A percentile compares a stretch with the other conserved stretches of the same genome.
phyloP scores from a whole-genome alignment of 108 stramenopile species.

The Skeletonema menzelii region DNA sequence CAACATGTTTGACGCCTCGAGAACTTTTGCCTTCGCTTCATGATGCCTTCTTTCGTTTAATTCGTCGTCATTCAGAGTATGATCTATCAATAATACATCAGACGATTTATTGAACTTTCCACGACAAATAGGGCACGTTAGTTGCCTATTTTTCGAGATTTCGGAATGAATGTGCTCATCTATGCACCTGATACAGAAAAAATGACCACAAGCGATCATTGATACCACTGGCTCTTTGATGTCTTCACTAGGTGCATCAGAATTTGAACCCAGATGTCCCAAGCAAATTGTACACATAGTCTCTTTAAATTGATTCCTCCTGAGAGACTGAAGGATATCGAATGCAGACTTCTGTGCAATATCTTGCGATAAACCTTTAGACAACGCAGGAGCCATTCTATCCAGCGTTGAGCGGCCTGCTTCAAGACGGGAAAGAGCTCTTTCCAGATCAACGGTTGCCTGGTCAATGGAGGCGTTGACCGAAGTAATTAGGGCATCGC shows the following conservation, averaged over 20 bases:
- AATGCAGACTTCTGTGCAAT: slow-evolving; percentile 19
- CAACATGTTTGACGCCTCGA: slow-evolving; percentile 39
- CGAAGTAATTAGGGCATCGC: neutral
- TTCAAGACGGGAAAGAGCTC: neutral
- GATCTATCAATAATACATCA: slow-evolving; percentile 36
- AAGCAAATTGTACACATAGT: slow-evolving; percentile 49
- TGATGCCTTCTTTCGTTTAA: slow-evolving; percentile 7
- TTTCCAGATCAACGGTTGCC: neutral
- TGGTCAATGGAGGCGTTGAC: neutral
- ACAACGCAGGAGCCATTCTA: slow-evolving; percentile 1
- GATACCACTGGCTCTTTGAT: slow-evolving; percentile 13
- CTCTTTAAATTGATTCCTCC: slow-evolving; percentile 9
- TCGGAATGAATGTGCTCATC: slow-evolving; percentile 20
- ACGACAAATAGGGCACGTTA: slow-evolving; percentile 45
- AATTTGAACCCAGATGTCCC: slow-evolving; percentile 26
- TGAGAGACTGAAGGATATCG: slow-evolving; percentile 39
- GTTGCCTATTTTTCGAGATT: neutral
- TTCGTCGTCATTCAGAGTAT: slow-evolving; percentile 19
- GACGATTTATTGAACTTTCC: slow-evolving; percentile 17
- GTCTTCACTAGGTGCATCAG: neutral
- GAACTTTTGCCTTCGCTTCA: slow-evolving; percentile 21
- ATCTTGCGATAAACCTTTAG: slow-evolving; percentile 5
- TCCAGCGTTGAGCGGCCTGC: slow-evolving; percentile 4
- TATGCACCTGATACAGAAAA: slow-evolving; percentile 47
- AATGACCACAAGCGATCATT: slow-evolving; percentile 50